These are phyloP conservation scores for Myriosclerotinia scirpicola DNA, from an alignment of 2,329 filamentous ascomycete genomes.

Conservation along the genomic window DNA sequence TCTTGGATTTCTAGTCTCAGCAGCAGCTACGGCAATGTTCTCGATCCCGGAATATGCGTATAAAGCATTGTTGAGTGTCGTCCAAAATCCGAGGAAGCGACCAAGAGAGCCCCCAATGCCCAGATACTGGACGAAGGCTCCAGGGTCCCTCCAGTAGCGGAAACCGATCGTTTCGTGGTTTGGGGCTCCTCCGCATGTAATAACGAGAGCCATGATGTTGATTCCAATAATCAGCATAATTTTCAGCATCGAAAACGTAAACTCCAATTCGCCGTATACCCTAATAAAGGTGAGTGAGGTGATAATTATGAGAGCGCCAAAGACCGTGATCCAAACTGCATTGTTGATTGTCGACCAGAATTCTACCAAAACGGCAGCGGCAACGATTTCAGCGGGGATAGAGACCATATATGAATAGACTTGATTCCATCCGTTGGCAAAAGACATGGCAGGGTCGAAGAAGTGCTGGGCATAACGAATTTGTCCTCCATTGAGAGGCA, in stretches of 20 bases:
- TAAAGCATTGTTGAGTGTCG: conserved; percentile 48
- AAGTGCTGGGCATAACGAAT: conserved; percentile 41
- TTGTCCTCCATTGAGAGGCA: conserved; percentile 42
- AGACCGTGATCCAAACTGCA: conserved; percentile 44
- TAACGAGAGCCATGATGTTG: conserved; percentile 52
- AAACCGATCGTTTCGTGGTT: conserved; percentile 62
- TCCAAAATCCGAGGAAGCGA: conserved; percentile 53
- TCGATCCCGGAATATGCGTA: conserved; percentile 53
- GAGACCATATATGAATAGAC: conserved; percentile 39
- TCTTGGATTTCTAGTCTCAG: conserved; percentile 54
- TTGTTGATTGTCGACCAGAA: conserved; percentile 62
- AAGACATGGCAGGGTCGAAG: conserved; percentile 42
- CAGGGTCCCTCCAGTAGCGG: conserved; percentile 50
- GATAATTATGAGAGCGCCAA: conserved; percentile 42
- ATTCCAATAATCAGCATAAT: conserved; percentile 63
- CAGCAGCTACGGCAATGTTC: conserved; percentile 54
- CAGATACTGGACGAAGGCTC: conserved; percentile 67
- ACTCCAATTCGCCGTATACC: conserved; percentile 53
- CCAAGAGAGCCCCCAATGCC: conserved; percentile 53
- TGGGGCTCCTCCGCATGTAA: conserved; percentile 57
- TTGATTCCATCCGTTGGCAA: conserved; percentile 40
- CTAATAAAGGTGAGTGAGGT: conserved; percentile 43
- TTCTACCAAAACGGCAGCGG: conserved; percentile 60
- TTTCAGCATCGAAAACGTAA: conserved; percentile 54
- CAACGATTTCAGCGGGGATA: conserved; percentile 56